phyloP scores from a whole-genome alignment of 2,329 filamentous ascomycete genomes.

The Daldinia eschscholtzii region DNA sequence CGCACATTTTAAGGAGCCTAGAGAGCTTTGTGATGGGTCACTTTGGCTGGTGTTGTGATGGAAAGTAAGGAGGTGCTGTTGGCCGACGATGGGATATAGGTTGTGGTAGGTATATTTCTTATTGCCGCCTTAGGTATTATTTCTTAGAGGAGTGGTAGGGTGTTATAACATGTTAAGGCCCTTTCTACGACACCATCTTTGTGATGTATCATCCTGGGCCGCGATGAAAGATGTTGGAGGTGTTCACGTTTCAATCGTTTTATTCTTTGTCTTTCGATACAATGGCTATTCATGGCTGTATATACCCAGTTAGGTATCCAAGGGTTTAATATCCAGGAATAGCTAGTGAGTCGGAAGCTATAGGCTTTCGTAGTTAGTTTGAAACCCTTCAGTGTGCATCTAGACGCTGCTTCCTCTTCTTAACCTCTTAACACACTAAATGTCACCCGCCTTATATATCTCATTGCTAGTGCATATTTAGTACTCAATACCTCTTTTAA shows the following conservation, averaged over 20 bases:
- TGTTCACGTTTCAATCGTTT: not conserved
- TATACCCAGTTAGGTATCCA: not conserved
- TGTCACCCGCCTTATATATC: no score
- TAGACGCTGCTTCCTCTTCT: no score
- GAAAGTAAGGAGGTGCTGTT: not conserved
- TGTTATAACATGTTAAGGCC: not conserved
- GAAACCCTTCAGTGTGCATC: no score
- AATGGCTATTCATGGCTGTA: not conserved
- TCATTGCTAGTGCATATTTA: no score
- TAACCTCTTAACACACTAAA: no score
- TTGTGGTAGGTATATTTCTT: not conserved
- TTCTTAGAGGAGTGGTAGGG: no score
- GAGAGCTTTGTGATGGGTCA: not conserved
- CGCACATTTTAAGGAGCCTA: constrained; percentile 30
- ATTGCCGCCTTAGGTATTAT: not conserved
- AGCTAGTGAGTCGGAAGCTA: no score
- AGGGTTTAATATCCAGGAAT: not conserved
- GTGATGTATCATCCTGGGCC: not conserved
- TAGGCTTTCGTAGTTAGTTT: no score
- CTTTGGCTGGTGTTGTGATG: not conserved
- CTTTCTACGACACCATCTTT: constrained; percentile 5
- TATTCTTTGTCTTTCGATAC: not conserved
- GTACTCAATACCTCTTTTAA: no score
- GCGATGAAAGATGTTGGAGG: not conserved
- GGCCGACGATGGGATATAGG: not conserved